Percentiles rank a stretch among this genome's conserved stretches.
These are phyloP conservation scores for Stemphylium vesicarium DNA, from an alignment of 2,329 filamentous ascomycete species.

Conservation along the genomic window DNA sequence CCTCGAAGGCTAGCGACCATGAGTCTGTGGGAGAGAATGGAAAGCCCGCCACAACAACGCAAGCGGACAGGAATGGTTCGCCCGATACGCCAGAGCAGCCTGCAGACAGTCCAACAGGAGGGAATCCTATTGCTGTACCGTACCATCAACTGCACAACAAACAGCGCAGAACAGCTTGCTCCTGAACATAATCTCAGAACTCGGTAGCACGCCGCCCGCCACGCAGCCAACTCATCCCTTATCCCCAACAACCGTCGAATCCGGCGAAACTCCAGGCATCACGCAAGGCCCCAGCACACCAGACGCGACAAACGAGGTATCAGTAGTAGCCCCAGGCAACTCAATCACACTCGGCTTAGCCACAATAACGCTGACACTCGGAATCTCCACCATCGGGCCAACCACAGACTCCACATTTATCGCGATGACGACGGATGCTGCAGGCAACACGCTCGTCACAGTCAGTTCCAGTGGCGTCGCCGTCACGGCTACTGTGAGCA, in stretches of 20 bases:
- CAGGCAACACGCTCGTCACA: conserved; percentile 33
- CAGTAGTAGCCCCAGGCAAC: conserved; percentile 8
- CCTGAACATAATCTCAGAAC: conserved; percentile 22
- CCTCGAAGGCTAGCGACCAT: not conserved
- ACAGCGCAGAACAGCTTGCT: conserved; percentile 21
- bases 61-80: not conserved
- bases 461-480: conserved; percentile 37
- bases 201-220: conserved; percentile 15
- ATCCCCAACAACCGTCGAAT: not conserved
- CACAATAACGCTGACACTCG: conserved; percentile 33
- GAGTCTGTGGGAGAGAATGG: not conserved
- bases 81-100: not conserved
- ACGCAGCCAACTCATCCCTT: conserved; percentile 11
- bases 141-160: not conserved
- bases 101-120: not conserved
- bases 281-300: not conserved
- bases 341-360: conserved; percentile 26
- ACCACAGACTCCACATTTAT: conserved; percentile 25
- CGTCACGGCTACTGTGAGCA: conserved; percentile 33
- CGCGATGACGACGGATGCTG: conserved; percentile 30
- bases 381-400: conserved; percentile 33
- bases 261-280: not conserved
- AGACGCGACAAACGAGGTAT: not conserved
- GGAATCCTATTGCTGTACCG: not conserved
- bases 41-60: not conserved